A percentile compares a stretch with the other conserved stretches of the same genome.
These are phyloP conservation scores for Thymus quinquecostatus DNA, from an alignment of 257 asterid species.

Conservation along the genomic window DNA sequence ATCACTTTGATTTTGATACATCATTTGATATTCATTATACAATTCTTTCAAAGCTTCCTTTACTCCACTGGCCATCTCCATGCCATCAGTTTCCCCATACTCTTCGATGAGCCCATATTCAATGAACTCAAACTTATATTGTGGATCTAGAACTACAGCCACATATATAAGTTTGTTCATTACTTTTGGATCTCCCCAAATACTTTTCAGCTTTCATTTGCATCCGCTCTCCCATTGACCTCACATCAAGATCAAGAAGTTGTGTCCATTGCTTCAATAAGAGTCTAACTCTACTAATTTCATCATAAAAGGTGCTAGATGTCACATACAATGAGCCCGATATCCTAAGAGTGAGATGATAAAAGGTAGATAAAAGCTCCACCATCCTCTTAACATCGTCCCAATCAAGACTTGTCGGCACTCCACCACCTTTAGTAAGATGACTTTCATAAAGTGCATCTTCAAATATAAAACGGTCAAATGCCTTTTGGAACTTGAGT, in stretches of 20 bases:
- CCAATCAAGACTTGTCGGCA: not conserved
- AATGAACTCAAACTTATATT: too few relatives aligned
- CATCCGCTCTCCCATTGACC: not conserved
- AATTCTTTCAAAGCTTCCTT: not conserved
- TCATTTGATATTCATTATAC: not conserved
- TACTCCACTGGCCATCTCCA: not conserved
- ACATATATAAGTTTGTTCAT: too few relatives aligned
- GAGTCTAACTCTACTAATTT: not conserved
- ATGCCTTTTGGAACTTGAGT: not conserved
- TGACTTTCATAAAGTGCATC: too few relatives aligned
- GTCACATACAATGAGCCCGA: too few relatives aligned
- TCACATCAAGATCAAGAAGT: not conserved
- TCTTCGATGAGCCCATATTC: not conserved
- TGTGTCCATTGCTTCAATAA: not conserved
- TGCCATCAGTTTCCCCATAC: not conserved
- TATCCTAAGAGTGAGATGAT: not conserved
- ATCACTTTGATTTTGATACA: not conserved
- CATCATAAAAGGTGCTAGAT: not conserved
- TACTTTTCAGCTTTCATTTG: not conserved
- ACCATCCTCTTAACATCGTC: not conserved
- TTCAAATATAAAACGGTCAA: not conserved
- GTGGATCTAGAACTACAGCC: too few relatives aligned
- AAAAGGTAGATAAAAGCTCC: not conserved
- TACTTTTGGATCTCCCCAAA: not conserved
- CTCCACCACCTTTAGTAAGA: not conserved